Conservation (phyloP, 306 rosid genomes). For the Cicer judaicum region DNA sequence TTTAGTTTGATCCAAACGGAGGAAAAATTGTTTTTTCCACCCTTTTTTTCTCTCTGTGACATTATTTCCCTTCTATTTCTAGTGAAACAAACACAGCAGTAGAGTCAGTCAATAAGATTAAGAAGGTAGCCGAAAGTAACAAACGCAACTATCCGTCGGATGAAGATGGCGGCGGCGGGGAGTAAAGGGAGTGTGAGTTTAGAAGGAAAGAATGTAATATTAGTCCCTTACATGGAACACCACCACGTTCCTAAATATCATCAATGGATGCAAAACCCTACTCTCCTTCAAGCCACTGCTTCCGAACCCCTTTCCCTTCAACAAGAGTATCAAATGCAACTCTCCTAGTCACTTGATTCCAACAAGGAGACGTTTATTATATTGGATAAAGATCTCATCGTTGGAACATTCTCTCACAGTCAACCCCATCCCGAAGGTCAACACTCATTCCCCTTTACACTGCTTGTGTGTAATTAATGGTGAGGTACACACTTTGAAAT, state of each 20-base stretch:
- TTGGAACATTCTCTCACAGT: constrained; percentile 69
- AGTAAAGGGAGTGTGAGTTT: constrained; percentile 60
- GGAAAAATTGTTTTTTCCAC: no score
- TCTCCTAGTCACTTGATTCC: constrained; percentile 84
- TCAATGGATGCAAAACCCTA: constrained; percentile 81
- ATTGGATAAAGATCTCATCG: constrained; percentile 69
- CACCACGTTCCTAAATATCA: constrained; percentile 84
- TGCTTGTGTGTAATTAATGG: no score
- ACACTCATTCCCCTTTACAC: background rate
- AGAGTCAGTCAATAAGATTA: no score
- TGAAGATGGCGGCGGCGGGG: constrained; percentile 20
- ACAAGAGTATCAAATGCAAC: constrained; percentile 85
- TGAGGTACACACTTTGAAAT: constrained; percentile 60
- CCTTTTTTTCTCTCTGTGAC: no score
- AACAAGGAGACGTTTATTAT: constrained; percentile 80
- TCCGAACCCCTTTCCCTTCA: constrained; percentile 87
- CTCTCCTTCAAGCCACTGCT: constrained; percentile 84
- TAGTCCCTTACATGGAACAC: constrained; percentile 88
- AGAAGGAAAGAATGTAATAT: constrained; percentile 70
- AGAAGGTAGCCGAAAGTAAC: no score
- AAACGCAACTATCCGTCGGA: no score
- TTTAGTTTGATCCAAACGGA: no score
- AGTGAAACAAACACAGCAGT: no score
- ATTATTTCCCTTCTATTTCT: no score
- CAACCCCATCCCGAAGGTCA: constrained; percentile 73